Conservation (phyloP, 106 monocot species). For the Hemerocallis citrina region DNA sequence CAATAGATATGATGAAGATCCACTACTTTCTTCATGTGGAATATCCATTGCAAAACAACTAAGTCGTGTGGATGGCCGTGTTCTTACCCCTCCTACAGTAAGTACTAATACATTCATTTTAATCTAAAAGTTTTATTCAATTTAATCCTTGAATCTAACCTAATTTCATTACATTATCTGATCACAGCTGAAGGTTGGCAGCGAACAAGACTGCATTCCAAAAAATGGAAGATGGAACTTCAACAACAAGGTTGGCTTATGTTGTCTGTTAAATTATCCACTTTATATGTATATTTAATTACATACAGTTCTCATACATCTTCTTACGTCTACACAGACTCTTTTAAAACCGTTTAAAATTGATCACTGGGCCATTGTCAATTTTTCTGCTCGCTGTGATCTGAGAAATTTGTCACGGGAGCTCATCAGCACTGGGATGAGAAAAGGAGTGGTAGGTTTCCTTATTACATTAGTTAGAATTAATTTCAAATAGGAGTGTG, state of each 20-base stretch:
- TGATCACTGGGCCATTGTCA: constrained; percentile 71
- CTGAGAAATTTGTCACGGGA: constrained; percentile 58
- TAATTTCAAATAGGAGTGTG: neutral
- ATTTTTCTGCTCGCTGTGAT: constrained; percentile 77
- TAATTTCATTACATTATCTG: neutral
- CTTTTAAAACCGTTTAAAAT: constrained; percentile 32
- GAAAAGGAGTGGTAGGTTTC: constrained; percentile 71
- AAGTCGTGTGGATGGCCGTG: constrained; percentile 45
- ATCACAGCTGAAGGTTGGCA: constrained; percentile 70
- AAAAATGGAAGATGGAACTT: constrained; percentile 77
- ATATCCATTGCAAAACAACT: constrained; percentile 56
- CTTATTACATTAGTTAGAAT: neutral
- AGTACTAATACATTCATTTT: neutral
- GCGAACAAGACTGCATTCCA: constrained; percentile 44
- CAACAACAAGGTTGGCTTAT: constrained; percentile 52
- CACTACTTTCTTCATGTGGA: constrained; percentile 53
- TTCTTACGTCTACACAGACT: constrained; percentile 30
- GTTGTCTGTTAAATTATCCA: neutral
- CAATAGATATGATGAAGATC: constrained; percentile 58
- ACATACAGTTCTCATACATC: neutral
- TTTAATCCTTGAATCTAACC: neutral
- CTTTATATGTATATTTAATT: neutral
- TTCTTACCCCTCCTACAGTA: constrained; percentile 65
- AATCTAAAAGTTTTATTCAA: neutral
- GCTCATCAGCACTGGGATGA: constrained; percentile 60